Base-by-base conservation (phyloP, 2,329 filamentous ascomycete species). In the Fusarium sp. region DNA sequence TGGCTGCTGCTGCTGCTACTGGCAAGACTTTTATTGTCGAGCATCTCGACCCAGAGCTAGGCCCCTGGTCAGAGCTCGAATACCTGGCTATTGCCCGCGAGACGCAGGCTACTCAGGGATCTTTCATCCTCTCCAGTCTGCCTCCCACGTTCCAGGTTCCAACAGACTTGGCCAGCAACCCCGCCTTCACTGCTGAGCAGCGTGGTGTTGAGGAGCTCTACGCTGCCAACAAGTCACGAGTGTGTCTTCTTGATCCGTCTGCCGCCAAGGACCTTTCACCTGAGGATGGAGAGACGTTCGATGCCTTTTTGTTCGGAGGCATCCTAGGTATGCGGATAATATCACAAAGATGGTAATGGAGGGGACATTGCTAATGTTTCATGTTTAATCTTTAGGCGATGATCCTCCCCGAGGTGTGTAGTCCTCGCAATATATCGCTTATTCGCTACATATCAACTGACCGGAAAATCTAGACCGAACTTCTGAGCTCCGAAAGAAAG, bases 41-140 rank as follows among this genome's bases (percentile, higher is more conserved):
- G 84, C 95, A 99, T 81, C 90, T 99, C 70, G 96, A 99, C 82
- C 91, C 93, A 40, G 96, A 99, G 81, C 87, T 99, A 31, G 96
- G 97, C 34, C 88, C 89, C 40, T 99, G 96, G 96, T 98, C 96
- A 24, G 90, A 93, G 69, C 88, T 98, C 54, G 96, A 99, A 83
- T 99, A 99, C 83, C 84, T 89, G 57, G 88, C 92, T 76, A 98
- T 99, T 78, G 94, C 94, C 52, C 84, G 87, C 64, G 96, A 99
- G 84, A 94, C 92, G 53, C 83, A 89, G 67, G 85, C 86, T 24
- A 82, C 88, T 5, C 87, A 88, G 34, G 88, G 90, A 57, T 85
- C 84, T 52, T 97, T 98, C 79, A 88, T 93, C 71, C 88, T 97
- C 61, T 97, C 94, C 33, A 97, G 93, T 31, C 87, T 97, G 44